Percentiles rank a stretch among this genome's conserved stretches.
These are phyloP conservation scores for Phytopythium helicoides DNA, from an alignment of 352 stramenopile species.

Conservation along the genomic window DNA sequence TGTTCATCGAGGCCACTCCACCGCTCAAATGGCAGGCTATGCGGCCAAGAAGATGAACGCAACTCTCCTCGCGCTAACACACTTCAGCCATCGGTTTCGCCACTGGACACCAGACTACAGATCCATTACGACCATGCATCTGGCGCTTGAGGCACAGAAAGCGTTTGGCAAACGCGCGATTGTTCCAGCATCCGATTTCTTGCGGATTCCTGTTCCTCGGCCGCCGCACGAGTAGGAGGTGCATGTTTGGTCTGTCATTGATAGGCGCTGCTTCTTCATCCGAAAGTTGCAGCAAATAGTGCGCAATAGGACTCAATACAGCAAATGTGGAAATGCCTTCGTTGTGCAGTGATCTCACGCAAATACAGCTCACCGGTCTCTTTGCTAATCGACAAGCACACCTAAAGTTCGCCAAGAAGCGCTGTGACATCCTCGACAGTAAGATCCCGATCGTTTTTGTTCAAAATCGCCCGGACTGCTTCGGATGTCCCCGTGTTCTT, in stretches of 20 bases:
- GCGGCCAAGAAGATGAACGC: constrained; percentile 76
- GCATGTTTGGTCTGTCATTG: no score
- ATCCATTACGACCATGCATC: constrained; percentile 57
- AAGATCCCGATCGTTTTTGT: constrained; percentile 82
- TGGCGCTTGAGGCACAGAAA: constrained; percentile 62
- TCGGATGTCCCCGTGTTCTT: constrained; percentile 56
- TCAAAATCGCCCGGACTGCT: constrained; percentile 69
- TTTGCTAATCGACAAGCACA: not conserved
- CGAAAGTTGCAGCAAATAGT: not conserved
- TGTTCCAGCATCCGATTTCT: constrained; percentile 72
- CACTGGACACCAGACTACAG: constrained; percentile 45
- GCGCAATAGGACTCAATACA: not conserved
- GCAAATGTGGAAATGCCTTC: no score
- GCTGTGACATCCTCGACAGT: constrained; percentile 85
- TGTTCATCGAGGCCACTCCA: constrained; percentile 74
- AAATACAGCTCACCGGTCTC: no score
- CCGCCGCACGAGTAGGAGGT: constrained; percentile 37
- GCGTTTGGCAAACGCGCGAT: constrained; percentile 66
- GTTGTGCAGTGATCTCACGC: no score
- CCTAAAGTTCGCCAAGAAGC: constrained; percentile 64
- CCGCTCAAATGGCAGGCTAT: constrained; percentile 71
- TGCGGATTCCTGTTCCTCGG: constrained; percentile 73
- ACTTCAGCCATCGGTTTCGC: constrained; percentile 85
- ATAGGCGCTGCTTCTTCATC: not conserved
- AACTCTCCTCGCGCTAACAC: constrained; percentile 73